Evolutionary conservation across 78 protist genomes (phyloP), one percentile per base, ranked within the genome.

Genomic region (Dictyostelium brefeldianum): DNA sequence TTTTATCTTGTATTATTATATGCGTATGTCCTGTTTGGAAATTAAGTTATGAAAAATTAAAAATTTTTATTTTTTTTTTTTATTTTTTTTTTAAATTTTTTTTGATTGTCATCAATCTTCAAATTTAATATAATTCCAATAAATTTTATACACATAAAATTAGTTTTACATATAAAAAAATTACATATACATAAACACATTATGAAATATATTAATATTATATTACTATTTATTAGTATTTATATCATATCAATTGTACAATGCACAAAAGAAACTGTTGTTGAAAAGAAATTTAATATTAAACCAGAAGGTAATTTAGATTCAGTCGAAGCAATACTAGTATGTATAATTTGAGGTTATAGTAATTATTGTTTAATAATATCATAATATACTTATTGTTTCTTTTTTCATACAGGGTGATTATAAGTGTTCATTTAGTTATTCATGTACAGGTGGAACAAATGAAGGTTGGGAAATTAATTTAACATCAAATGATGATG

Each of bases 241-340:
- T 36, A 36, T 36, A 36, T 36, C 2, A 36, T 36, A 36, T 36
- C 43, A 36, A 36, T 36, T 36, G 43, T 36, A 36, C 43, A 36
- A 36, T 36, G 43, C 43, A 3, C 43, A 36, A 36, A 36, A 36
- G 43, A 36, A 3, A 36, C 43, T 36, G 81, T 22, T 9, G 15
- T 48, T 20, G 78, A 65, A 9, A 47, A 67, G 20, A 79, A 81
- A 22, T 67, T 81, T 31, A 31, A 50, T 67, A 31, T 67, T 5
- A 81, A 81, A 48, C 89, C 89, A 51, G 69, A 67, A 50, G 89
- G 89, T 22, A 50, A 64, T 29, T 70, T 81, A 51, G 89, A 81
- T 47, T 17, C 75, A 9, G 75, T 67, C 15, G 75, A 67, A 15
- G 15, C 31, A 17, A 41, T 12, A 15, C 31, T 67, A 17, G 84